A percentile compares a stretch with the other conserved stretches of the same genome.
Evolutionary conservation across 192 early-diverging fungal genomes (phyloP).

Genomic region (Backusella tarrabulga): DNA sequence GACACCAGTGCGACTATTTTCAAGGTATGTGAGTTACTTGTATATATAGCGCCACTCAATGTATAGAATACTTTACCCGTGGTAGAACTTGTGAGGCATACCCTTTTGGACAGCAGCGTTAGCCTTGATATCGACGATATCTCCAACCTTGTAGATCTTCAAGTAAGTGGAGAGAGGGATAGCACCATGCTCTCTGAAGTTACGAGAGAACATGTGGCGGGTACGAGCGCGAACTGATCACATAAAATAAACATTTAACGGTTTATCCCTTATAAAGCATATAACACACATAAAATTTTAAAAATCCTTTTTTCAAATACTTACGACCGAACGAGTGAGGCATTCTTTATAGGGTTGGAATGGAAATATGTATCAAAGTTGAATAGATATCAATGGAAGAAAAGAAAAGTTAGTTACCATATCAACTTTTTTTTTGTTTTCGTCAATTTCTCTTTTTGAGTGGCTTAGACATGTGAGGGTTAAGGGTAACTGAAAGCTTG

Average conservation of each 20-base stretch:
- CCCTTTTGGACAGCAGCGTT: slow-evolving; percentile 99
- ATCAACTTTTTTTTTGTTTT: neutral
- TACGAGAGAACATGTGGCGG: slow-evolving; percentile 95
- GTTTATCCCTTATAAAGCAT: neutral
- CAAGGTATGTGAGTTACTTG: too few relatives aligned
- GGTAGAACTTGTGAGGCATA: slow-evolving; percentile 99
- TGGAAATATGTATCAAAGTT: neutral
- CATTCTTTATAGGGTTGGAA: slow-evolving; percentile 18
- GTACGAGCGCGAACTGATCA: slow-evolving; percentile 86
- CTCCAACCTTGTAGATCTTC: slow-evolving; percentile 98
- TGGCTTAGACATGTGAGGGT: slow-evolving; percentile 6
- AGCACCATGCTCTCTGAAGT: slow-evolving; percentile 94
- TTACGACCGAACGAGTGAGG: slow-evolving; percentile 38
- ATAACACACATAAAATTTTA: too few relatives aligned
- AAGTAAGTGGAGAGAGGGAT: slow-evolving; percentile 96
- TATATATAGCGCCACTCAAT: too few relatives aligned
- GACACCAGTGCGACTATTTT: slow-evolving; percentile 83
- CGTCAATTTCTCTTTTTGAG: neutral
- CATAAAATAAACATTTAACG: neutral
- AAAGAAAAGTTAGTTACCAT: neutral
- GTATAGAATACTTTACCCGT: slow-evolving; percentile 61
- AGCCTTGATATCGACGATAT: slow-evolving; percentile 99
- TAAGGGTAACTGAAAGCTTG: slow-evolving; percentile 3
- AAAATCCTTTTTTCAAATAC: neutral
- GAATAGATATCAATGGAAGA: neutral